Conservation (phyloP, 179 eudicot species). For the Spinacia oleracea region DNA sequence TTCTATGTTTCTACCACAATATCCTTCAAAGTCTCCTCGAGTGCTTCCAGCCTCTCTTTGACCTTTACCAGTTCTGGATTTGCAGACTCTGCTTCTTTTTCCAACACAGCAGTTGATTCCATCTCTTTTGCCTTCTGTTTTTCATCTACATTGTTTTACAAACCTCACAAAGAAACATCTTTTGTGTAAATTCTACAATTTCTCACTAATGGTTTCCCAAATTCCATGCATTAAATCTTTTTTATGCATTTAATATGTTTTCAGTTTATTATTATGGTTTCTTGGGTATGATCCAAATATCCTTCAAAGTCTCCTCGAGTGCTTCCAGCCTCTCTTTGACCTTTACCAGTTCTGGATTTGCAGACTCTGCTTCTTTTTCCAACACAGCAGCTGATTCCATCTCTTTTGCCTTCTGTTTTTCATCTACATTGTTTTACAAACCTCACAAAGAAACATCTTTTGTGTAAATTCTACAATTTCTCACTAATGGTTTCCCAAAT, state of each 20-base stretch:
- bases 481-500: too few relatives aligned
- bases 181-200: too few relatives aligned
- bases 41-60: conserved; percentile 64
- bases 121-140: conserved; percentile 52
- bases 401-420: conserved; percentile 56
- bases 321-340: conserved; percentile 71
- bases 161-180: too few relatives aligned
- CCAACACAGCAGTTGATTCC: conserved; percentile 38
- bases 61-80: conserved; percentile 58
- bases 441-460: too few relatives aligned
- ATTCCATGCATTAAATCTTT: too few relatives aligned
- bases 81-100: conserved; percentile 41
- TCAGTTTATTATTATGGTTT: too few relatives aligned
- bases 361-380: conserved; percentile 40
- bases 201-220: too few relatives aligned
- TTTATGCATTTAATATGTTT: too few relatives aligned
- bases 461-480: too few relatives aligned
- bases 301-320: conserved; percentile 63
- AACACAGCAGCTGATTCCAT: conserved; percentile 36
- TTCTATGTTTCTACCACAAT: conserved; percentile 59
- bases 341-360: conserved; percentile 53
- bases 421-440: conserved; percentile 76
- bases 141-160: conserved; percentile 75
- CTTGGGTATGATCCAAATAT: too few relatives aligned
- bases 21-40: conserved; percentile 66